Percentiles rank a stretch among this genome's conserved stretches.
Evolutionary conservation across 2,329 filamentous ascomycete genomes (phyloP).

Genomic region (Dothidotthia symphoricarpi): DNA sequence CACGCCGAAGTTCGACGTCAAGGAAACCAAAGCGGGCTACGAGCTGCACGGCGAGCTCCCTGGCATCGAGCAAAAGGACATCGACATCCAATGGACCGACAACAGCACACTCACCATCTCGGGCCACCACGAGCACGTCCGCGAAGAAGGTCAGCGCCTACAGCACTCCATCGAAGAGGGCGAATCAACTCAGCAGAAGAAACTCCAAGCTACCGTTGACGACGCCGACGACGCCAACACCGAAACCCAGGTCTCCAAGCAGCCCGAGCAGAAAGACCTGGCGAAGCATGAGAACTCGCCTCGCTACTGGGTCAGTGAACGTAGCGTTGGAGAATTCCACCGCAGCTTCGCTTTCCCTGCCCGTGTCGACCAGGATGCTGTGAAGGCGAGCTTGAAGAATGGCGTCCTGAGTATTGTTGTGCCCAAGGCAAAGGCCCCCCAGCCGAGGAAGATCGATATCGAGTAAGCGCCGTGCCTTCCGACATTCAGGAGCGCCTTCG

Average conservation of each 20-base stretch:
- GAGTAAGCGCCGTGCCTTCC: slow-evolving; percentile 50
- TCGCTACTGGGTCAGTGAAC: slow-evolving; percentile 69
- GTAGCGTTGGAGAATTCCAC: slow-evolving; percentile 59
- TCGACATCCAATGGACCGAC: slow-evolving; percentile 77
- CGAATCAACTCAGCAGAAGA: no score
- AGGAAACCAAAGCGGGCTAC: slow-evolving; percentile 66
- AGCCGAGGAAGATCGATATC: slow-evolving; percentile 55
- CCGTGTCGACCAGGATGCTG: slow-evolving; percentile 59
- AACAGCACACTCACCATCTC: slow-evolving; percentile 69
- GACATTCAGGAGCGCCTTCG: no score
- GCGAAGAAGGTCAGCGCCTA: slow-evolving; percentile 54
- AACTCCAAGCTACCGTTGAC: slow-evolving; percentile 60
- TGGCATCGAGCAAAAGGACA: slow-evolving; percentile 69
- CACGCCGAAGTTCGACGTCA: slow-evolving; percentile 75
- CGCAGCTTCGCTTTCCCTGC: slow-evolving; percentile 59
- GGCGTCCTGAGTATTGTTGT: slow-evolving; percentile 58
- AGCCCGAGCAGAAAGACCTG: slow-evolving; percentile 40
- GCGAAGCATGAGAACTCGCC: slow-evolving; percentile 49
- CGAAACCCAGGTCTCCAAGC: slow-evolving; percentile 29
- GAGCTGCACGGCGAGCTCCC: slow-evolving; percentile 80
- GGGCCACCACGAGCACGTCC: slow-evolving; percentile 65
- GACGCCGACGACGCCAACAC: slow-evolving; percentile 49
- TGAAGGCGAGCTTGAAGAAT: slow-evolving; percentile 61
- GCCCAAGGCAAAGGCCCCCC: slow-evolving; percentile 54
- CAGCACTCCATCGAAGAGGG: slow-evolving; percentile 18